Evolutionary conservation across 2,329 filamentous ascomycete genomes (phyloP).

Genomic region (Exophiala viscosa): DNA sequence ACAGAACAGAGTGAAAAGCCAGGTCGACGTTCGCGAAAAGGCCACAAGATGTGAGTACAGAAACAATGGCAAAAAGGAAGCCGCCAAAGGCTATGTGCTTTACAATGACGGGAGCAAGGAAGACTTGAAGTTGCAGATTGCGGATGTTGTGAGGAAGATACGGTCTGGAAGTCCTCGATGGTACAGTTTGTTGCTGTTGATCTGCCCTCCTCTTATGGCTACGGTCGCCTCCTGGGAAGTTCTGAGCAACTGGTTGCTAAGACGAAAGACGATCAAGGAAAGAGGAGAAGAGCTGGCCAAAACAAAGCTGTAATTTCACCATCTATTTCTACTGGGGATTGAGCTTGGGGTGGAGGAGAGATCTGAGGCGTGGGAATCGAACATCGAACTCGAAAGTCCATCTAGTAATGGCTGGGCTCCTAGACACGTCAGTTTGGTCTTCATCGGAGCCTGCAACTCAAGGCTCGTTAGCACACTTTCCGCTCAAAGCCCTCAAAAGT

Average conservation of each 20-base stretch:
- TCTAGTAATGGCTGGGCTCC: too few relatives aligned
- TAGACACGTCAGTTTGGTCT: too few relatives aligned
- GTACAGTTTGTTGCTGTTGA: constrained; percentile 72
- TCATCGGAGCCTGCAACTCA: too few relatives aligned
- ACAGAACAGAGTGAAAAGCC: constrained; percentile 77
- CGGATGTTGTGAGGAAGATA: constrained; percentile 62
- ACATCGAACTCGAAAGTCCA: neutral
- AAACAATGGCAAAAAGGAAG: constrained; percentile 44
- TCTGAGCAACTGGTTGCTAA: constrained; percentile 64
- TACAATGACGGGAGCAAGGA: constrained; percentile 82
- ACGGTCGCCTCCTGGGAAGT: constrained; percentile 67
- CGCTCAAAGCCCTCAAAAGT: too few relatives aligned
- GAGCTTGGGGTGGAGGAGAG: neutral
- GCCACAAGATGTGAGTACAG: constrained; percentile 68
- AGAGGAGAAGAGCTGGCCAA: constrained; percentile 41
- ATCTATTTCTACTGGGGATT: neutral
- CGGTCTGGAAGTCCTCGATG: constrained; percentile 64
- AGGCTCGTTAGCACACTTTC: too few relatives aligned
- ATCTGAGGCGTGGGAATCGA: neutral
- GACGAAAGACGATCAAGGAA: constrained; percentile 53
- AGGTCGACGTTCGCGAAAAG: constrained; percentile 82
- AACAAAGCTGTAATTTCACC: constrained; percentile 51
- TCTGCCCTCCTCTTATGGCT: constrained; percentile 72
- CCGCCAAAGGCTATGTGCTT: constrained; percentile 68
- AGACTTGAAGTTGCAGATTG: constrained; percentile 65